Percentiles rank a stretch among this genome's conserved stretches.
phyloP scores from a whole-genome alignment of 176 grass and related monocot species.

The Carex cristatella region DNA sequence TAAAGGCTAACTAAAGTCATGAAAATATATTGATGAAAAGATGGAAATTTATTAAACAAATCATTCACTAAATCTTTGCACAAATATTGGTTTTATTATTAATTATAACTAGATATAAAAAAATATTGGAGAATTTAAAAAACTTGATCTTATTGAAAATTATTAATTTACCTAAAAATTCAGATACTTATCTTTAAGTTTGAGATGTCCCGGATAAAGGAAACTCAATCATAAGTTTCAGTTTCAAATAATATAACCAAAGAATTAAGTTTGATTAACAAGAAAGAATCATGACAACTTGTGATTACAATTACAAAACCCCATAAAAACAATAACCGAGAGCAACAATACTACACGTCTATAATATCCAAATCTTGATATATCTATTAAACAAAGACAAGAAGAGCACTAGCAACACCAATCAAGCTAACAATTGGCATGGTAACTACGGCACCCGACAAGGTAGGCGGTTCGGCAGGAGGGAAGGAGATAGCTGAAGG shows the following conservation, averaged over 20 bases:
- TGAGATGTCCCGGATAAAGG: too few relatives aligned
- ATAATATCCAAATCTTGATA: background rate
- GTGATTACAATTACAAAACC: background rate
- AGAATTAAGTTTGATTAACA: constrained; percentile 2
- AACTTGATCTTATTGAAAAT: too few relatives aligned
- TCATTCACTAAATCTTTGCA: too few relatives aligned
- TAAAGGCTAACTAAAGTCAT: too few relatives aligned
- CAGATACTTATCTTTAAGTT: too few relatives aligned
- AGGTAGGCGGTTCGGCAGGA: background rate
- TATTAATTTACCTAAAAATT: too few relatives aligned
- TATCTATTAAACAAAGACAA: background rate
- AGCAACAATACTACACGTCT: background rate
- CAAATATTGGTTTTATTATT: too few relatives aligned
- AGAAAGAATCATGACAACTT: background rate
- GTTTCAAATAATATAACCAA: background rate
- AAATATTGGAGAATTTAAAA: too few relatives aligned
- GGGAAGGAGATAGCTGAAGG: constrained; percentile 8
- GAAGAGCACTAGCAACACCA: background rate
- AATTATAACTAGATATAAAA: too few relatives aligned
- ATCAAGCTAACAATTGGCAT: constrained; percentile 10
- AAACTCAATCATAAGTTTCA: too few relatives aligned
- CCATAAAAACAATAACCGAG: background rate
- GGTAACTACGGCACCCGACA: background rate
- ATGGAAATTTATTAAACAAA: too few relatives aligned
- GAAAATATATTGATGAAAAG: too few relatives aligned